Base-by-base conservation (phyloP, 2,329 filamentous ascomycete species). In the Clarireedia paspali region DNA sequence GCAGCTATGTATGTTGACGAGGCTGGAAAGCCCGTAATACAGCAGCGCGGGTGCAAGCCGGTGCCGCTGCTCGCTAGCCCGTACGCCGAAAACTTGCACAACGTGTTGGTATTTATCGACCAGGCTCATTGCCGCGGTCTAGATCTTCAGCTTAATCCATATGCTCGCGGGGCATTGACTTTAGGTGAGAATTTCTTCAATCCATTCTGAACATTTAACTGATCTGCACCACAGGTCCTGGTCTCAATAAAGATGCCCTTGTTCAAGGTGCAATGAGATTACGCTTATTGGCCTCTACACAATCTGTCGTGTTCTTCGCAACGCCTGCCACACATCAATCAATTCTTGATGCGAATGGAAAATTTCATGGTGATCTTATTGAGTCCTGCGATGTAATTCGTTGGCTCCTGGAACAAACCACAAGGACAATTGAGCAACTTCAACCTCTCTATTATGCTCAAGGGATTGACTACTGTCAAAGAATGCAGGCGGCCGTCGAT, bases 251-350 rank as follows among this genome's bases (percentile, higher is more conserved):
- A 44, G 65, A 67, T 40, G 57, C 60, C 84, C 61, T 85, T 30
- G 85, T 90, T 0, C 74, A 81, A 81, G 83, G 83, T 53, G 82
- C 83, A 0, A 87, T 88, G 83, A 71, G 84, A 57, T 67, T 88
- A 0, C 74, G 85, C 1, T 78, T 85, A 46, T 71, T 88, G 0
- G 76, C 71, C 0, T 73, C 73, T 14, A 60, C 63, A 4, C 66
- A 67, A 53, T 58, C 66, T 1, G 46, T 67, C 9, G 50, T 55
- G 0, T 65, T 69, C 45, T 68, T 69, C 27, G 64, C 66, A 1
- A 67, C 64, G 1, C 64, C 64, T 4, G 64, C 65, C 47, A 65
- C 67, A 3, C 52, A 64, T 36, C 64, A 81, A 27, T 83, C 77
- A 58, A 84, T 88, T 34, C 61, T 78, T 0, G 77, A 83, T 30